Conservation (phyloP, 768 basidiomycete genomes). For the Hebeloma cylindrosporum region DNA sequence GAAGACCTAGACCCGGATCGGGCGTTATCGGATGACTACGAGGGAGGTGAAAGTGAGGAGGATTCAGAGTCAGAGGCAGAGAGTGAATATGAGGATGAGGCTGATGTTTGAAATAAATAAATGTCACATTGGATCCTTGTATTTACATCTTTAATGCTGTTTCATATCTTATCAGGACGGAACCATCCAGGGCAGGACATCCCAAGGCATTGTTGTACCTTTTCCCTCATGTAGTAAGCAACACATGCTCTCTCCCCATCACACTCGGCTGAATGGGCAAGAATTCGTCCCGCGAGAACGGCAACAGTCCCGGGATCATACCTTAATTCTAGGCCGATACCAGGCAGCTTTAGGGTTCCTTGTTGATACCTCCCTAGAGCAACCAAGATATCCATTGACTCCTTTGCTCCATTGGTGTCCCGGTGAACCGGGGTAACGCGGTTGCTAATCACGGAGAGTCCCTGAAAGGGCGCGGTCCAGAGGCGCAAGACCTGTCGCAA, state of each 20-base stretch:
- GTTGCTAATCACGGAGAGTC: constrained; percentile 6
- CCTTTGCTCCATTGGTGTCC: constrained; percentile 1
- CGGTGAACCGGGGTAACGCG: constrained; percentile 13
- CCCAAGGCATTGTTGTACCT: background rate
- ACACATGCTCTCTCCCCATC: constrained; percentile 14
- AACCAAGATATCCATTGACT: constrained; percentile 8
- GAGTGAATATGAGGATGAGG: no score
- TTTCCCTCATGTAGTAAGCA: constrained; percentile 14
- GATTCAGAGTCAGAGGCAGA: no score
- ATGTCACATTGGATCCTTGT: no score
- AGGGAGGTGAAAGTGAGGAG: no score
- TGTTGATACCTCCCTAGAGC: constrained; percentile 1
- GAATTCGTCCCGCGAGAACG: constrained; percentile 1
- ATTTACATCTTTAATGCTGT: background rate
- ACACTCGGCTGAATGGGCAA: constrained; percentile 10
- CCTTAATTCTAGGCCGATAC: background rate
- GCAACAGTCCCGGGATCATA: constrained; percentile 12
- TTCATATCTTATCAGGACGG: background rate
- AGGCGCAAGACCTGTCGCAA: background rate
- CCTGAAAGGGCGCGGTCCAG: constrained; percentile 3
- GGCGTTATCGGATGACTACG: no score
- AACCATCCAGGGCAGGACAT: background rate
- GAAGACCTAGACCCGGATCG: no score
- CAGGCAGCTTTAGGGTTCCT: constrained; percentile 1
- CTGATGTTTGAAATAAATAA: no score